Base-by-base conservation (phyloP, 2,329 filamentous ascomycete species). In the Westerdykella aurantiaca region DNA sequence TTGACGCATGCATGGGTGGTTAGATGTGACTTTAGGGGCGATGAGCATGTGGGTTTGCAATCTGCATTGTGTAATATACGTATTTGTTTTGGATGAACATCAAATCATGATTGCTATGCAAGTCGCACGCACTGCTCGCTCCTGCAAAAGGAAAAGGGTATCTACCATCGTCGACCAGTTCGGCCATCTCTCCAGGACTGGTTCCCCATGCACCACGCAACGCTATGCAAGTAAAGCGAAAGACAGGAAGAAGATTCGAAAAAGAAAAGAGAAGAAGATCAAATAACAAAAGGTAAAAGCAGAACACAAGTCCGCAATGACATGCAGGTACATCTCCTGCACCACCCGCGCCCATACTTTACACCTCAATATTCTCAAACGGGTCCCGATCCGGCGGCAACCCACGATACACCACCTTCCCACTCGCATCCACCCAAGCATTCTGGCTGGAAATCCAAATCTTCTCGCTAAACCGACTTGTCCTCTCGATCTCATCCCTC, bases 381-480 rank as follows among this genome's bases (percentile, higher is more conserved):
- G 64, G 64, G 57, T 67, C 64, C 48, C 63, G 94, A 68, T 95
- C 89, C 0, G 90, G 90, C 13, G 90, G 90, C 48, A 88, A 86
- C 50, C 81, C 81, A 51, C 85, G 85, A 66, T 93, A 96, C 31
- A 95, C 80, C 5, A 95, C 88, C 14, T 85, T 81, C 23, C 81
- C 81, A 66, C 88, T 89, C 44, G 82, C 85, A 70, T 96, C 88
- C 55, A 97, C 72, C 9, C 88, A 86, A 16, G 91, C 89, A 46
- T 89, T 89, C 64, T 94, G 86, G 66, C 96, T 96, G 57, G 87
- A 95, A 62, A 97, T 89, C 86, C 89, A 95, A 41, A 97, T 85
- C 52, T 76, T 75, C 34, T 70, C 76, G 46, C 86, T 91, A 63
- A 89, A 86, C 38, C 77, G 75, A 51, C 83, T 78, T 6, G 89